Percentiles rank a stretch among this genome's conserved stretches.
phyloP scores from a whole-genome alignment of 1,139 yeast species.

The Yamadazyma kanchanaburiensis region DNA sequence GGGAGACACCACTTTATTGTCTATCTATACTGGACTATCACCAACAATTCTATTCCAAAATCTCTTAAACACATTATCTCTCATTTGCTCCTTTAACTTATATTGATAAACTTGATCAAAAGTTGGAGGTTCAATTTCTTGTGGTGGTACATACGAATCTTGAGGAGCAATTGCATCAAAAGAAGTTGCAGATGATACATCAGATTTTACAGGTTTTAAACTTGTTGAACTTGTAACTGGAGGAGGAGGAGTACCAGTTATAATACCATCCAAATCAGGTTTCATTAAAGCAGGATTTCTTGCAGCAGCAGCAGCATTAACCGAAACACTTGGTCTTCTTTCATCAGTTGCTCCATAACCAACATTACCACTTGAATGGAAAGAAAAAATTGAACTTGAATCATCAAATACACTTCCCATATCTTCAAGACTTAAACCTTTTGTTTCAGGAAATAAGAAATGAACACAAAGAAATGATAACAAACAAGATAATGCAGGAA shows the following conservation, averaged over 20 bases:
- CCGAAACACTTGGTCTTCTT: conserved; percentile 19
- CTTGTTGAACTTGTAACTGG: conserved; percentile 7
- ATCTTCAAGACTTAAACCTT: conserved; percentile 52
- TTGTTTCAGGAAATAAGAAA: conserved; percentile 51
- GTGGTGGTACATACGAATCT: conserved; percentile 23
- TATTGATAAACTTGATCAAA: conserved; percentile 28
- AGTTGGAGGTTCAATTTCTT: conserved; percentile 40
- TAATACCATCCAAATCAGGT: conserved; percentile 30
- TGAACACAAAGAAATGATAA: conserved; percentile 59
- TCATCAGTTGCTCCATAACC: conserved; percentile 22
- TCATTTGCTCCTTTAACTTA: conserved; percentile 20
- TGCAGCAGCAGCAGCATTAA: conserved; percentile 37
- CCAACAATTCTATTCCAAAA: conserved; percentile 7
- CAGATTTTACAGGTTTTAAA: conserved; percentile 24
- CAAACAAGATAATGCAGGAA: conserved; percentile 76
- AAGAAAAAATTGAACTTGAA: conserved; percentile 41
- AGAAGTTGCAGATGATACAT: conserved; percentile 19
- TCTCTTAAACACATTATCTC: conserved; percentile 10
- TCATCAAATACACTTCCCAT: conserved; percentile 54
- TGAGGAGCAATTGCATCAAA: conserved; percentile 18
- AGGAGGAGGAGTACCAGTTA: conserved; percentile 26
- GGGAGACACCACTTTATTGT: background rate
- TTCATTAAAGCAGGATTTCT: conserved; percentile 34
- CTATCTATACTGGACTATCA: conserved; percentile 2
- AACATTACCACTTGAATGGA: conserved; percentile 26